Evolutionary conservation across 306 rosid species (phyloP).

Genomic region (Vigna radiata): DNA sequence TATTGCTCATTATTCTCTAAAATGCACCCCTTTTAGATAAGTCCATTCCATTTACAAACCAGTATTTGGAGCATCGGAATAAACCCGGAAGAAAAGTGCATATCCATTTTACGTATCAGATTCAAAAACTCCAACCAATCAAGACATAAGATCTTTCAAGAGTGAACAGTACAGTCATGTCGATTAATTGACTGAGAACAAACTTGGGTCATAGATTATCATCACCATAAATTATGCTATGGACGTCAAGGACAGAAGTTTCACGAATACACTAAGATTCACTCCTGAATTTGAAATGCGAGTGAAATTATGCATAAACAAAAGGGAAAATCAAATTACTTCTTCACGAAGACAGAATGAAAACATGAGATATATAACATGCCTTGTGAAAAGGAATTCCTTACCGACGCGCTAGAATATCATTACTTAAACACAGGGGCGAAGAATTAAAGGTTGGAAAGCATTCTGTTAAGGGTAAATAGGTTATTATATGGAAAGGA

Average conservation of each 20-base stretch:
- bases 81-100: conserved; percentile 15
- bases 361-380: neutral
- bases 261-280: neutral
- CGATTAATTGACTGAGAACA: conserved; percentile 24
- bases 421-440: neutral
- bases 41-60: neutral
- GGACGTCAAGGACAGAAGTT: neutral
- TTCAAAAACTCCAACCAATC: conserved; percentile 26
- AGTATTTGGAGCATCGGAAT: conserved; percentile 24
- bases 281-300: conserved; percentile 1
- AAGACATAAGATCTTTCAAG: neutral
- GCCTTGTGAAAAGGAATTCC: neutral
- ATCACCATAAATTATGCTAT: conserved; percentile 21
- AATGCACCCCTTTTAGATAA: neutral
- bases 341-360: conserved; percentile 24
- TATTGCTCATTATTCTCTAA: neutral
- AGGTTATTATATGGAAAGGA: neutral
- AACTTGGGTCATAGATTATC: neutral
- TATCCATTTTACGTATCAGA: conserved; percentile 34
- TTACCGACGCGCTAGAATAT: conserved; percentile 2
- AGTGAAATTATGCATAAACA: neutral
- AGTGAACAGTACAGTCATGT: conserved; percentile 19
- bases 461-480: neutral
- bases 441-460: neutral
- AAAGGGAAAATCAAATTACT: neutral